Conservation (phyloP, 768 basidiomycete species). For the Tulasnella sp. region DNA sequence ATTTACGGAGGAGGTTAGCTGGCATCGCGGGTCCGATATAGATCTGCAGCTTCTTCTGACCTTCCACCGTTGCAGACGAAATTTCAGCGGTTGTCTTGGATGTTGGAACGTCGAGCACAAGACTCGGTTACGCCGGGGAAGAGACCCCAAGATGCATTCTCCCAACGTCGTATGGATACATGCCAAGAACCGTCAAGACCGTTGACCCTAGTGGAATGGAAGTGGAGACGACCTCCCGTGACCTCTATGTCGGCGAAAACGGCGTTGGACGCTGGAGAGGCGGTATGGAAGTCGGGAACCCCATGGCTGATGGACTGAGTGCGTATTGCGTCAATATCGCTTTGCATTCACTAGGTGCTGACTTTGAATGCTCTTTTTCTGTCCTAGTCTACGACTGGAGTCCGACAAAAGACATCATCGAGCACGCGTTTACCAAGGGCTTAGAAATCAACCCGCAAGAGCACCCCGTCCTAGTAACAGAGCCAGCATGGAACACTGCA, state of each 20-base stretch:
- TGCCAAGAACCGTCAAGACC: constrained; percentile 43
- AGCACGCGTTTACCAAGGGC: constrained; percentile 68
- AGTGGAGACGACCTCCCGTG: constrained; percentile 44
- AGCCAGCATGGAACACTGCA: constrained; percentile 93
- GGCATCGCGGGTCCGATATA: background rate
- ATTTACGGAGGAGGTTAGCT: constrained; percentile 69
- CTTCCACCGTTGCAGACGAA: constrained; percentile 59
- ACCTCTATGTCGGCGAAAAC: constrained; percentile 78
- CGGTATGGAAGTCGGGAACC: constrained; percentile 83
- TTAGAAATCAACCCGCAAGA: constrained; percentile 75
- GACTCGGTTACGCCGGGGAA: constrained; percentile 97
- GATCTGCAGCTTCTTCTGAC: background rate
- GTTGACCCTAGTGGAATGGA: constrained; percentile 35
- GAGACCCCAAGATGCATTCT: constrained; percentile 91
- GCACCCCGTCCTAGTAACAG: constrained; percentile 89
- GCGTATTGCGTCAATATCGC: constrained; percentile 33
- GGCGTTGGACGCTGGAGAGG: constrained; percentile 86
- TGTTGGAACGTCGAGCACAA: constrained; percentile 82
- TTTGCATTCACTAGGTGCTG: background rate
- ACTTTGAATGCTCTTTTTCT: background rate
- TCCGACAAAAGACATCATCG: constrained; percentile 64
- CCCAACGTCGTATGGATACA: constrained; percentile 83
- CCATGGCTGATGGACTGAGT: constrained; percentile 83
- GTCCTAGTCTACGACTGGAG: constrained; percentile 56
- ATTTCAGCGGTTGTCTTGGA: constrained; percentile 96